phyloP scores from a whole-genome alignment of 176 grass and related monocot species.

The Ampelocalamus luodianensis region DNA sequence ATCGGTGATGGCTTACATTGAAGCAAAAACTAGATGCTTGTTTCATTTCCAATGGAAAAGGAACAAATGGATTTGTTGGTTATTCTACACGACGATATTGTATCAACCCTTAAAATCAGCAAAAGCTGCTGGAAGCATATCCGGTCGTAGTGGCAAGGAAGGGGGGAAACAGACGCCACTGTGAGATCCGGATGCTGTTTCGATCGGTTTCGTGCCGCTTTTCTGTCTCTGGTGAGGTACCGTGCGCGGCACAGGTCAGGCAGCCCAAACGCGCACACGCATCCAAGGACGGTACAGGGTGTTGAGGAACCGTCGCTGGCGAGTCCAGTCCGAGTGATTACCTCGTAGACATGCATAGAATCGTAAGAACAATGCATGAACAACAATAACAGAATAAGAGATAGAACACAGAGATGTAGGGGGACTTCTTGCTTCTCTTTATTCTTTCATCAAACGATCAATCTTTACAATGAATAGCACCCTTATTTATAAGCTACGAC shows the following conservation, averaged over 20 bases:
- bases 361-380: too few relatives aligned
- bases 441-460: too few relatives aligned
- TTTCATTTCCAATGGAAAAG: background rate
- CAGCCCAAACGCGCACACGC: background rate
- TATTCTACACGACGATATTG: background rate
- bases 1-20: background rate
- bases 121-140: background rate
- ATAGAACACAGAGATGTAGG: too few relatives aligned
- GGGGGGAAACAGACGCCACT: background rate
- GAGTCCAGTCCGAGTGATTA: too few relatives aligned
- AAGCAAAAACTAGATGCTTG: background rate
- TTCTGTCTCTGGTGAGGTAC: background rate
- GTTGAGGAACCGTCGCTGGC: too few relatives aligned
- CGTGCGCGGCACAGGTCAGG: slow-evolving; percentile 19
- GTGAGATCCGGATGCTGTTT: slow-evolving; percentile 28
- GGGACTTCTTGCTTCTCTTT: too few relatives aligned
- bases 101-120: background rate
- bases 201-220: background rate
- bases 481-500: too few relatives aligned
- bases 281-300: too few relatives aligned
- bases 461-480: too few relatives aligned
- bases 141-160: background rate
- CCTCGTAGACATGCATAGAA: too few relatives aligned
- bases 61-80: background rate
- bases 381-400: too few relatives aligned